phyloP scores from a whole-genome alignment of 2,329 filamentous ascomycete species.

The Davidsoniella eucalypti region DNA sequence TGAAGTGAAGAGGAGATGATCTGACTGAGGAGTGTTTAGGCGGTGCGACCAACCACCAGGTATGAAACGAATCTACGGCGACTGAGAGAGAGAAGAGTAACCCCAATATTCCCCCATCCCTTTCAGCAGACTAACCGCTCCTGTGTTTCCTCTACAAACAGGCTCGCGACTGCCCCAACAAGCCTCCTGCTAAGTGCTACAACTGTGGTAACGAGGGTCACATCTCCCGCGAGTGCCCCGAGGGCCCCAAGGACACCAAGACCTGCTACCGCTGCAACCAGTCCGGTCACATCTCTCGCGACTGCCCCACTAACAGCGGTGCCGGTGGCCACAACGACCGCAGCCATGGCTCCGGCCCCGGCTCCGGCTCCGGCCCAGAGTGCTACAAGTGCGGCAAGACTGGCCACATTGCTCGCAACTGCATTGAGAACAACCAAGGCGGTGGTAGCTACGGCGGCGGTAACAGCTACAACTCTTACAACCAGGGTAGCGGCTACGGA shows the following conservation, averaged over 20 bases:
- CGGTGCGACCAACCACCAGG: slow-evolving; percentile 59
- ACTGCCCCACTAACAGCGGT: slow-evolving; percentile 47
- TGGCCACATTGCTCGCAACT: slow-evolving; percentile 91
- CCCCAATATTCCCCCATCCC: not conserved
- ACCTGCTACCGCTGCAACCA: slow-evolving; percentile 66
- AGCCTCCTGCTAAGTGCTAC: slow-evolving; percentile 71
- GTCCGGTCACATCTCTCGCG: slow-evolving; percentile 80
- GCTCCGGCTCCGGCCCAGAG: slow-evolving; percentile 37
- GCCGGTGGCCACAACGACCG: slow-evolving; percentile 30
- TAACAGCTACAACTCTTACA: slow-evolving; percentile 17
- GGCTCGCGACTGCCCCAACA: slow-evolving; percentile 76
- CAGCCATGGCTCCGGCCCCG: slow-evolving; percentile 13
- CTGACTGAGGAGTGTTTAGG: slow-evolving; percentile 29
- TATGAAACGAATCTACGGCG: slow-evolving; percentile 26
- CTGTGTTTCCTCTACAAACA: slow-evolving; percentile 19
- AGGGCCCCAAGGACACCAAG: slow-evolving; percentile 74
- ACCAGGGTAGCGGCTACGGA: slow-evolving; percentile 25
- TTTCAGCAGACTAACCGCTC: slow-evolving; percentile 14
- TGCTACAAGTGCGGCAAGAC: slow-evolving; percentile 98
- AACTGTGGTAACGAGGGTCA: slow-evolving; percentile 66
- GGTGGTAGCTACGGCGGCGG: slow-evolving; percentile 31
- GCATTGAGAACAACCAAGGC: slow-evolving; percentile 47
- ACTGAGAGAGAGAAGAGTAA: slow-evolving; percentile 12
- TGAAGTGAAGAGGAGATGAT: slow-evolving; percentile 13
- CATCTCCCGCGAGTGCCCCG: slow-evolving; percentile 81